A percentile compares a stretch with the other conserved stretches of the same genome.
Evolutionary conservation across 129 eudicot genomes (phyloP).

Genomic region (Kitagawia praeruptora): DNA sequence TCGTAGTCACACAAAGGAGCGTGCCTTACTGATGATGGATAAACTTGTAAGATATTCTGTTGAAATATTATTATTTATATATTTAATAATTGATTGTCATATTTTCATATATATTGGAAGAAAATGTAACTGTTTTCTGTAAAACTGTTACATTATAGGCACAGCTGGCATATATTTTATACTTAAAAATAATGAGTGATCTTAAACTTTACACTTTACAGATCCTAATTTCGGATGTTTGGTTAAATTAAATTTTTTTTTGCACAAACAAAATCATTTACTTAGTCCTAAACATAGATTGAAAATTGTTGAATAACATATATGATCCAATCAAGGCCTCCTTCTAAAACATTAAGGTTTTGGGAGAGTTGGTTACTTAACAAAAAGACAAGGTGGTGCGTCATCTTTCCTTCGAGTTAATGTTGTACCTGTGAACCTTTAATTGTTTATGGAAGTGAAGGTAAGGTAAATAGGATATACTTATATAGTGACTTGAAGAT

Average conservation of each 20-base stretch:
- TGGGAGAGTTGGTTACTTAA: no score
- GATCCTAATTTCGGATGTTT: background rate
- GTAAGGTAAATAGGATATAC: background rate
- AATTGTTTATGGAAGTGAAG: background rate
- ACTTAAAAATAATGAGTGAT: background rate
- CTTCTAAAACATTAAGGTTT: no score
- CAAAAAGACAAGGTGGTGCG: background rate
- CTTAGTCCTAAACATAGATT: background rate
- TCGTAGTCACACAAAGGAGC: constrained; percentile 88
- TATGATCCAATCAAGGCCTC: no score
- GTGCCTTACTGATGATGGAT: constrained; percentile 89
- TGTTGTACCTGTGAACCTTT: background rate
- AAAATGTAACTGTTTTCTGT: background rate
- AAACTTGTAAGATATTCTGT: constrained; percentile 33
- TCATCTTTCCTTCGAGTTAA: background rate
- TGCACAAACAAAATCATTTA: background rate
- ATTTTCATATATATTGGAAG: background rate
- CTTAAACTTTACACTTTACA: background rate
- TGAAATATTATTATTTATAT: background rate
- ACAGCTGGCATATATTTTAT: background rate
- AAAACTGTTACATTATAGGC: background rate
- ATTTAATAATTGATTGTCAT: background rate
- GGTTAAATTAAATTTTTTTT: background rate
- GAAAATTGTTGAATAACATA: background rate
- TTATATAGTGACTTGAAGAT: background rate